Base-by-base conservation (phyloP, 352 stramenopile genomes). In the Phytophthora meadii region DNA sequence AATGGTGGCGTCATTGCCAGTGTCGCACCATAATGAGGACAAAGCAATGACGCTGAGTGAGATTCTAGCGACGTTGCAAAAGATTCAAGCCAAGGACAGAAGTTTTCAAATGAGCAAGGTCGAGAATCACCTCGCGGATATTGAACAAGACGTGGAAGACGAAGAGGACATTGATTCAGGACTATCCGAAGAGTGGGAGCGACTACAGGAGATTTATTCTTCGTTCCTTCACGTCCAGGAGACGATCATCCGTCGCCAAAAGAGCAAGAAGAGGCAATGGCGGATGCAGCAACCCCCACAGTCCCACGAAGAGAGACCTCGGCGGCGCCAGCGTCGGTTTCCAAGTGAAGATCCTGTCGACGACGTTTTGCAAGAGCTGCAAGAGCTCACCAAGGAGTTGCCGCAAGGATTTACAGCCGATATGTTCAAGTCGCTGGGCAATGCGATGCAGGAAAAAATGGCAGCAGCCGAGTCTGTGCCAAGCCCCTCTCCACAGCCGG, bases 361-460 rank as follows among this genome's bases (percentile, higher is more conserved):
- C 19, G 66, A 76, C 32, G 72, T 82, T 25, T 53, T 81, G 55
- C 53, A 66, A 2, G 52, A 79, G 32, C 57, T 84, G 25, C 54
- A 80, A 40, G 54, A 79, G 44, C 53, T 84, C 32, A 74, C 76
- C 8, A 82, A 66, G 36, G 68, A 74, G 40, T 55, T 88, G 10
- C 79, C 79, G 2, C 74, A 82, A 54, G 79, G 79, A 1, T 86
- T 88, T 37, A 88, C 79, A 5, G 56, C 79, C 52, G 77, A 84
- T 51, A 88, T 86, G 77, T 88, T 88, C 57, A 72, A 69, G n/a
- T 82, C 74, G 12, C 63, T 88, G 25, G 79, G 79, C 10, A 81
- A 81, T n/a, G 79, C 74, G 9, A 84, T 88, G 53, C 74, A 74
- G 39, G 63, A 74, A 34, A 68, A 68, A 52, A 69, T 68, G 63